These are phyloP conservation scores for Gaeumannomyces tritici DNA, from an alignment of 2,329 filamentous ascomycete genomes.

Conservation along the genomic window DNA sequence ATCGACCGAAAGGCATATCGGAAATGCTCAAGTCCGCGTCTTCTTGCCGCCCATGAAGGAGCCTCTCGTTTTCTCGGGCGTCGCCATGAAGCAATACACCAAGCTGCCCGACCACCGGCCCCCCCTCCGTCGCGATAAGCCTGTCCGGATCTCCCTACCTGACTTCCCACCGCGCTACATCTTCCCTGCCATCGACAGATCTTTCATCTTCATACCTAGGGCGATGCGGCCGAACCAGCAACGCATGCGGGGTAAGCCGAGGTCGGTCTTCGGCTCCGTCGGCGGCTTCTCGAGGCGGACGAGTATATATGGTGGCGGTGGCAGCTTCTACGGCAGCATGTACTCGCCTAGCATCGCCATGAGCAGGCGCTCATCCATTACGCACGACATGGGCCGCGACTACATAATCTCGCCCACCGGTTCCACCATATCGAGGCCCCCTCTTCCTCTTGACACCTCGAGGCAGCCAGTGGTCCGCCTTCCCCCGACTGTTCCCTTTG, in stretches of 20 bases:
- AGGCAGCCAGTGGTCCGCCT: conserved; percentile 70
- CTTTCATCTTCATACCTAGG: conserved; percentile 95
- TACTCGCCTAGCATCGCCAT: conserved; percentile 84
- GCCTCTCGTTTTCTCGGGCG: conserved; percentile 61
- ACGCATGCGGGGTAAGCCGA: conserved; percentile 62
- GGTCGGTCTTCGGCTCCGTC: conserved; percentile 59
- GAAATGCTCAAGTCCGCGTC: conserved; percentile 77
- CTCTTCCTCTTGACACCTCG: conserved; percentile 47
- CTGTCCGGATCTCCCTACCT: conserved; percentile 86
- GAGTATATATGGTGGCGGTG: conserved; percentile 52
- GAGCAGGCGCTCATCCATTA: conserved; percentile 77
- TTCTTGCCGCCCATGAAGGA: conserved; percentile 67
- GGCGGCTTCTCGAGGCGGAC: conserved; percentile 66
- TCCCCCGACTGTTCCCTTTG: conserved; percentile 47
- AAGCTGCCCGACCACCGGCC: conserved; percentile 91
- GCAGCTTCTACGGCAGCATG: conserved; percentile 59
- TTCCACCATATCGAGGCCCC: conserved; percentile 63
- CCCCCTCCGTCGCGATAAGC: conserved; percentile 89
- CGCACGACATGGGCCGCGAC: conserved; percentile 58
- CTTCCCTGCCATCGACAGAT: conserved; percentile 80
- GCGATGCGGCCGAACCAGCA: conserved; percentile 81
- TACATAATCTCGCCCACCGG: conserved; percentile 71
- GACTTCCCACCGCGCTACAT: conserved; percentile 74
- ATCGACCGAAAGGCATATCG: conserved; percentile 74
- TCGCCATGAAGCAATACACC: conserved; percentile 83